Conservation (phyloP, 805 yeast genomes). For the Phaffomyces antillensis region DNA sequence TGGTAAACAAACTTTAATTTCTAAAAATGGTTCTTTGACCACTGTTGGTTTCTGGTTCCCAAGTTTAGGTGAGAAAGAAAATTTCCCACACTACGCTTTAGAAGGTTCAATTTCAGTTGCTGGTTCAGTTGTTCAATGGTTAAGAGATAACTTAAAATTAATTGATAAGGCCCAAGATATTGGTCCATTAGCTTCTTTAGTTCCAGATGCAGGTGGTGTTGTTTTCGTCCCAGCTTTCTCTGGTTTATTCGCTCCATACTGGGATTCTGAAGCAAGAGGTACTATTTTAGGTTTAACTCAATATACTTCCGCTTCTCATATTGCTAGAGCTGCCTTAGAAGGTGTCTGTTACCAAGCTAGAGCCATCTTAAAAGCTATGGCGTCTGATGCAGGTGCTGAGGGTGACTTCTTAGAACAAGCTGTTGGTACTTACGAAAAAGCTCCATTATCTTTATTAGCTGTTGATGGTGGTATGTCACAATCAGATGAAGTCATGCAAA, state of each 20-base stretch:
- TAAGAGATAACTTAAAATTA: slow-evolving; percentile 81
- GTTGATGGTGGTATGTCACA: slow-evolving; percentile 97
- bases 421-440: slow-evolving; percentile 33
- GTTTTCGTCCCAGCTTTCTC: slow-evolving; percentile 93
- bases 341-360: slow-evolving; percentile 93
- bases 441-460: slow-evolving; percentile 49
- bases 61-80: slow-evolving; percentile 35
- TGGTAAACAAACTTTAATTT: slow-evolving; percentile 62
- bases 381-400: slow-evolving; percentile 63
- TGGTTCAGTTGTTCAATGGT: slow-evolving; percentile 91
- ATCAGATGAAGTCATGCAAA: slow-evolving; percentile 86
- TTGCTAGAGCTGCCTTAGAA: slow-evolving; percentile 91
- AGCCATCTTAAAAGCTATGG: slow-evolving; percentile 87
- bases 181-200: slow-evolving; percentile 84
- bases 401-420: slow-evolving; percentile 48
- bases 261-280: slow-evolving; percentile 91
- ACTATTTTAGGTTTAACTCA: slow-evolving; percentile 91
- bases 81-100: slow-evolving; percentile 74
- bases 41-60: slow-evolving; percentile 92
- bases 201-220: slow-evolving; percentile 79
- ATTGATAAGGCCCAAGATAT: slow-evolving; percentile 79
- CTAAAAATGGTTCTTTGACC: slow-evolving; percentile 78
- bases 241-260: slow-evolving; percentile 92
- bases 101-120: slow-evolving; percentile 97
- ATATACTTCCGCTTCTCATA: slow-evolving; percentile 84